phyloP scores from a whole-genome alignment of 495 filamentous ascomycete genomes.

The Lentithecium fluviatile region DNA sequence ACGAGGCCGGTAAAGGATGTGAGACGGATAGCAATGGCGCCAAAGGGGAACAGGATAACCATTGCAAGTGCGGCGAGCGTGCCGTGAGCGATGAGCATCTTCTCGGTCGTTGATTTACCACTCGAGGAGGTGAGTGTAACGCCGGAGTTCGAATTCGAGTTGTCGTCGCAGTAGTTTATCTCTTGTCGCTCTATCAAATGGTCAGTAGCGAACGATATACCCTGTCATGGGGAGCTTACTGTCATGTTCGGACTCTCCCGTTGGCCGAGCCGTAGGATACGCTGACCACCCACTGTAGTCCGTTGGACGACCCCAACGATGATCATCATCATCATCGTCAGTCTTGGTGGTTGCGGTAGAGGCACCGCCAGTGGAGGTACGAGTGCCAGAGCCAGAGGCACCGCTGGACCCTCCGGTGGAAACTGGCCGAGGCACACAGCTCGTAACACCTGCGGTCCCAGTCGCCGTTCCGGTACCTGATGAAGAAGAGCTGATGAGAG shows the following conservation, averaged over 20 bases:
- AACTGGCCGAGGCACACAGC: conserved; percentile 33
- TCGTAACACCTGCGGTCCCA: conserved; percentile 7
- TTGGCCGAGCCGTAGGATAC: conserved; percentile 15
- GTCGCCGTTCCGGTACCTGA: conserved; percentile 11
- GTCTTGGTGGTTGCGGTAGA: conserved; percentile 1
- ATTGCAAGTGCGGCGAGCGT: conserved; percentile 43
- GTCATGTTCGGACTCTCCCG: not conserved
- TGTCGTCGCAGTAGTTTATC: conserved; percentile 35
- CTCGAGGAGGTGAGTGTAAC: not conserved
- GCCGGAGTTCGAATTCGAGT: not conserved
- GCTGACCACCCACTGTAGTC: no score
- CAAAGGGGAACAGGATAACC: conserved; percentile 50
- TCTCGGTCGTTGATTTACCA: not conserved
- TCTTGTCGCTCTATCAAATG: conserved; percentile 26
- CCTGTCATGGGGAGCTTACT: conserved; percentile 6
- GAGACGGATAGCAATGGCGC: conserved; percentile 47
- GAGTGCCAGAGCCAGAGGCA: no score
- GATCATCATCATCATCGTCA: conserved; percentile 10
- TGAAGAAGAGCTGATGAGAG: conserved; percentile 49
- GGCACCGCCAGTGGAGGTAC: not conserved
- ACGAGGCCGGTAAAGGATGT: conserved; percentile 43
- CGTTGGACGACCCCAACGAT: not conserved
- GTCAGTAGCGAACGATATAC: not conserved
- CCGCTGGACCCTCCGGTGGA: not conserved
- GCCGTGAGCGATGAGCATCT: conserved; percentile 43